A percentile compares a stretch with the other conserved stretches of the same genome.
Conservation (phyloP, 106 monocot species). For the Dendrobium chrysotoxum region DNA sequence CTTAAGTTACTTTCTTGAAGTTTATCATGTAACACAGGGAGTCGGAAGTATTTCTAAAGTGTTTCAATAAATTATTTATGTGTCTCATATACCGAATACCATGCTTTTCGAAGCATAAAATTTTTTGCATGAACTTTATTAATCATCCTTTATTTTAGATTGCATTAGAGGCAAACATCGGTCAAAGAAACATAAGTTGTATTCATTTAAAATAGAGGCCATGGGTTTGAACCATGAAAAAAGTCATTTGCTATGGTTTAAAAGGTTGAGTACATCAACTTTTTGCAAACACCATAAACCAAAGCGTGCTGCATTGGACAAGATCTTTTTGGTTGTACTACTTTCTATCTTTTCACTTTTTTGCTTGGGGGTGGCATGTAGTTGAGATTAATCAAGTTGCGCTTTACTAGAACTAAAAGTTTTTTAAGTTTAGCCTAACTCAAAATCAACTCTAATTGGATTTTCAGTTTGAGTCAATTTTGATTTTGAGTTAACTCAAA, state of each 20-base stretch:
- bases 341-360: background rate
- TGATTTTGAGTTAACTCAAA: too few species aligned
- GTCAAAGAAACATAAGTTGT: too few species aligned
- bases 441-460: too few species aligned
- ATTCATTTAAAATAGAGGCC: too few species aligned
- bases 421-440: too few species aligned
- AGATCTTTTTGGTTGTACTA: background rate
- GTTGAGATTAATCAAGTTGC: background rate
- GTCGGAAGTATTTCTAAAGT: background rate
- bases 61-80: background rate
- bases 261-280: too few species aligned
- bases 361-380: background rate
- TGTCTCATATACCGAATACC: background rate
- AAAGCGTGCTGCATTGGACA: background rate
- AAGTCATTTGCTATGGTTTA: too few species aligned
- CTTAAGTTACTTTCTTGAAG: background rate
- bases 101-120: background rate
- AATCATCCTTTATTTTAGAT: background rate
- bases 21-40: background rate
- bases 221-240: too few species aligned
- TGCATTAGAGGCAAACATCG: background rate
- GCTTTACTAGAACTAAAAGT: background rate
- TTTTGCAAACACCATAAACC: background rate
- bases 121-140: background rate
- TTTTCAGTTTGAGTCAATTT: too few species aligned